These are phyloP conservation scores for Cicer chorassanicum DNA, from an alignment of 306 rosid species.

Conservation along the genomic window DNA sequence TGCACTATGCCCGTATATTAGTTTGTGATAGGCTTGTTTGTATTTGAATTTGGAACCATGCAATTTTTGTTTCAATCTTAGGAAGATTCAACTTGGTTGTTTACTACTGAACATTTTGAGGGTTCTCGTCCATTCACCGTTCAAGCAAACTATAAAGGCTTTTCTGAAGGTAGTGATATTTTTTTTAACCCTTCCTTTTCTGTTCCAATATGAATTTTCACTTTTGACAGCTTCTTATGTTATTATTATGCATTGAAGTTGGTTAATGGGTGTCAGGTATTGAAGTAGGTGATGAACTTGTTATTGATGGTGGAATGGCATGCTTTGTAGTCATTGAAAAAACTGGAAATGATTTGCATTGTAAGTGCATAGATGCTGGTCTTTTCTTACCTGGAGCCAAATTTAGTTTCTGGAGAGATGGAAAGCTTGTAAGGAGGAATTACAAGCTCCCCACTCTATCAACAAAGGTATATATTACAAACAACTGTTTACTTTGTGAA, in stretches of 20 bases:
- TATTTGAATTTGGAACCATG: slow-evolving; percentile 18
- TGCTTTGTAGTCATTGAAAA: slow-evolving; percentile 73
- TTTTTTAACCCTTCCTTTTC: slow-evolving; percentile 1
- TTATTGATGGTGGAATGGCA: slow-evolving; percentile 93
- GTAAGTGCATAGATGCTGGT: slow-evolving; percentile 85
- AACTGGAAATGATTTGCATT: slow-evolving; percentile 66
- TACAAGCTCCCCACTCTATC: slow-evolving; percentile 73
- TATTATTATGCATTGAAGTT: slow-evolving; percentile 17
- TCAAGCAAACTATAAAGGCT: slow-evolving; percentile 72
- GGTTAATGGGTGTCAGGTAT: slow-evolving; percentile 56
- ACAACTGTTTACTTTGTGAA: no score
- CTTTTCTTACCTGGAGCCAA: slow-evolving; percentile 84
- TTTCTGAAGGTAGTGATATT: slow-evolving; percentile 71
- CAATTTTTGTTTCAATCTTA: slow-evolving; percentile 42
- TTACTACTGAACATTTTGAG: slow-evolving; percentile 68
- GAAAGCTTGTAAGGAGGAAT: slow-evolving; percentile 74
- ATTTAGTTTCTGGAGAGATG: slow-evolving; percentile 88
- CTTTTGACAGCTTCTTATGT: background rate
- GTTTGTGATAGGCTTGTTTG: background rate
- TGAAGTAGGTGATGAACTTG: slow-evolving; percentile 79
- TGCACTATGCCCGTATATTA: no score
- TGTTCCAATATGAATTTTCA: slow-evolving; percentile 7
- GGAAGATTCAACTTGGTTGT: slow-evolving; percentile 81
- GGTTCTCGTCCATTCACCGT: slow-evolving; percentile 80
- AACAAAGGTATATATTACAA: slow-evolving; percentile 54